Evolutionary conservation across 768 basidiomycete genomes (phyloP).

Genomic region (Collybia sp.): DNA sequence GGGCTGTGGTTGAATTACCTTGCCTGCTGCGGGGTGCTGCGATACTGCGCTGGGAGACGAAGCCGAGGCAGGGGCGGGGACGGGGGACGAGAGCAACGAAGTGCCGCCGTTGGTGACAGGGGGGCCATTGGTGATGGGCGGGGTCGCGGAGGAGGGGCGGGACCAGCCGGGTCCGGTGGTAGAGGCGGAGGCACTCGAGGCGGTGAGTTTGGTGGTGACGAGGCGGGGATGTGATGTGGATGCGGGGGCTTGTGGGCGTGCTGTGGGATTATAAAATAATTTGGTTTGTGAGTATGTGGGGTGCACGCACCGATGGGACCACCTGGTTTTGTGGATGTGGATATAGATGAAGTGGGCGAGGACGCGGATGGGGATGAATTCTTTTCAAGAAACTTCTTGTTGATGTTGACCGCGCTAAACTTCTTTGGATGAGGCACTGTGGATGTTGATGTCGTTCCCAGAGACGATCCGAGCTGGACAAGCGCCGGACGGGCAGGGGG

Average conservation of each 20-base stretch:
- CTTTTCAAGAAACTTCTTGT: conserved; percentile 96
- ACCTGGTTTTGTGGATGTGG: conserved; percentile 44
- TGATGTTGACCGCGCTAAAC: conserved; percentile 88
- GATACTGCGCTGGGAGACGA: conserved; percentile 29
- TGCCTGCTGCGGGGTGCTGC: conserved; percentile 54
- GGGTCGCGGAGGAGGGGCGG: conserved; percentile 68
- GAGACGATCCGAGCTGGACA: conserved; percentile 38
- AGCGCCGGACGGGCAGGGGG: conserved; percentile 36
- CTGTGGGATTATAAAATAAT: conserved; percentile 27
- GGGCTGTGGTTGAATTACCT: conserved; percentile 66
- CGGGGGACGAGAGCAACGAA: conserved; percentile 32
- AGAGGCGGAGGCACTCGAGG: conserved; percentile 51
- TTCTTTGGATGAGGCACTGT: conserved; percentile 58
- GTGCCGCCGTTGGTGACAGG: conserved; percentile 39
- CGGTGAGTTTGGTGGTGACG: conserved; percentile 84
- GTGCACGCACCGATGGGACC: conserved; percentile 47
- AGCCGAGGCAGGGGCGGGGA: conserved; percentile 25
- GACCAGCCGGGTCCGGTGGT: conserved; percentile 71
- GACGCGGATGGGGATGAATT: conserved; percentile 56
- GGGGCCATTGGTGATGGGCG: conserved; percentile 39
- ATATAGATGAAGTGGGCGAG: conserved; percentile 35
- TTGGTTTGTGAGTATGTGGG: conserved; percentile 3
- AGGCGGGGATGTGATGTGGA: conserved; percentile 70
- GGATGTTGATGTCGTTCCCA: conserved; percentile 32
- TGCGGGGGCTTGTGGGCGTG: conserved; percentile 51